Percentiles rank a stretch among this genome's conserved stretches.
Conservation (phyloP, 2,329 filamentous ascomycete genomes). For the Macrophomina tecta region DNA sequence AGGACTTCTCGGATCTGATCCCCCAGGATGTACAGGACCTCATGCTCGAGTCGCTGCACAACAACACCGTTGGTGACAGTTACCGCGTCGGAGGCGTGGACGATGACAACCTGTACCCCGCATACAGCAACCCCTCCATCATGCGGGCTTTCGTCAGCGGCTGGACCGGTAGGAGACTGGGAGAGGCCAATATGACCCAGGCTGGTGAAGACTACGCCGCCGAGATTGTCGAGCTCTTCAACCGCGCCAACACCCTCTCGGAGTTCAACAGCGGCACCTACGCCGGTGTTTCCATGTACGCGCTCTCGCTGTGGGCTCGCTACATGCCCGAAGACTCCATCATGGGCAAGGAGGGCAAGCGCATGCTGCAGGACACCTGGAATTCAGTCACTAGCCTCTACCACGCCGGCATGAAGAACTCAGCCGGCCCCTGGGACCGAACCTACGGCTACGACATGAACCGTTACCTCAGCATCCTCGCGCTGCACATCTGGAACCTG, state of each 20-base stretch:
- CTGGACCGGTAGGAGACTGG: constrained; percentile 62
- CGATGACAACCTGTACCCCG: constrained; percentile 66
- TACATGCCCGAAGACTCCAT: constrained; percentile 62
- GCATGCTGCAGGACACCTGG: constrained; percentile 63
- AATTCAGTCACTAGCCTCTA: constrained; percentile 59
- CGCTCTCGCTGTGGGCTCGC: constrained; percentile 64
- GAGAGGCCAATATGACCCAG: constrained; percentile 64
- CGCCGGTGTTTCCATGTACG: constrained; percentile 66
- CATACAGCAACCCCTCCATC: constrained; percentile 65
- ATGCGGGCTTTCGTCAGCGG: constrained; percentile 68
- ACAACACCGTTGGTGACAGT: constrained; percentile 63
- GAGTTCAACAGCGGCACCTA: constrained; percentile 70
- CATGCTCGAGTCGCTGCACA: constrained; percentile 61
- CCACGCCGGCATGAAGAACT: constrained; percentile 64
- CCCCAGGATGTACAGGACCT: constrained; percentile 46
- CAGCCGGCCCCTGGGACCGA: constrained; percentile 70
- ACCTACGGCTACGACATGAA: constrained; percentile 70
- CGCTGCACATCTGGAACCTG: constrained; percentile 64
- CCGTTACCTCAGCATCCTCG: constrained; percentile 63
- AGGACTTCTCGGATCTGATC: constrained; percentile 62
- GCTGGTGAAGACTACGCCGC: constrained; percentile 63
- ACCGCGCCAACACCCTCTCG: constrained; percentile 61
- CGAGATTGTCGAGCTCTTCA: constrained; percentile 64
- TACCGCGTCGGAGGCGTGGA: constrained; percentile 67
- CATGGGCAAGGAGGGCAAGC: constrained; percentile 58